Conservation (phyloP, 805 yeast genomes). For the Candida hispaniensis region DNA sequence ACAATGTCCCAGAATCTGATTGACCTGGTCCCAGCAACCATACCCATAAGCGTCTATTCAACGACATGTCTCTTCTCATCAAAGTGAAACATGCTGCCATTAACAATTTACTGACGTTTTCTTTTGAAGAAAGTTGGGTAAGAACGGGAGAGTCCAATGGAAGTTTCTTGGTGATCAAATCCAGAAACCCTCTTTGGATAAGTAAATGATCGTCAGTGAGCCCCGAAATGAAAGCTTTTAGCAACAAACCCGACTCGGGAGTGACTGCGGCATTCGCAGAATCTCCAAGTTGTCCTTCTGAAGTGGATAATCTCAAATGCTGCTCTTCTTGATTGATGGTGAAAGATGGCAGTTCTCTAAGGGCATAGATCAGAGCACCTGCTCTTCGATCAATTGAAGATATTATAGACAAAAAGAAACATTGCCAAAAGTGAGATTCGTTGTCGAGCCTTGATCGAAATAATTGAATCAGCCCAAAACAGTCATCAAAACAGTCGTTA, state of each 20-base stretch:
- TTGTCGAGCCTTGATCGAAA: constrained; percentile 48
- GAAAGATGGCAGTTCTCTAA: constrained; percentile 53
- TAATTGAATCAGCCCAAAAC: constrained; percentile 48
- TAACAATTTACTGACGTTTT: constrained; percentile 50
- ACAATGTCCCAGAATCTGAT: constrained; percentile 12
- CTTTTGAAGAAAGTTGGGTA: constrained; percentile 35
- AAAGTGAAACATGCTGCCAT: constrained; percentile 59
- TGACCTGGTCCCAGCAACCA: constrained; percentile 83
- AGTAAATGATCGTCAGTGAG: constrained; percentile 56
- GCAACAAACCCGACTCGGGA: constrained; percentile 71
- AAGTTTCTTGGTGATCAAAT: constrained; percentile 56
- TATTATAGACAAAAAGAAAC: constrained; percentile 61
- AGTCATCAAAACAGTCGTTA: constrained; percentile 63
- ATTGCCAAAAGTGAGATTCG: constrained; percentile 79
- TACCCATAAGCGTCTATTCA: constrained; percentile 86
- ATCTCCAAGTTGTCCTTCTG: neutral
- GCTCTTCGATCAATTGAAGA: constrained; percentile 68
- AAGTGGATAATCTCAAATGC: too few relatives aligned
- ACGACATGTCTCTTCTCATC: constrained; percentile 79
- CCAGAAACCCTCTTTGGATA: constrained; percentile 82
- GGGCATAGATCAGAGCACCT: constrained; percentile 76
- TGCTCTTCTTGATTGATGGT: constrained; percentile 4
- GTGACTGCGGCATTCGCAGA: constrained; percentile 47
- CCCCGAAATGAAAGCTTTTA: constrained; percentile 64
- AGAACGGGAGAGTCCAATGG: constrained; percentile 53